A percentile compares a stretch with the other conserved stretches of the same genome.
phyloP scores from a whole-genome alignment of 108 stramenopile genomes.

The Fragilaria crotonensis region DNA sequence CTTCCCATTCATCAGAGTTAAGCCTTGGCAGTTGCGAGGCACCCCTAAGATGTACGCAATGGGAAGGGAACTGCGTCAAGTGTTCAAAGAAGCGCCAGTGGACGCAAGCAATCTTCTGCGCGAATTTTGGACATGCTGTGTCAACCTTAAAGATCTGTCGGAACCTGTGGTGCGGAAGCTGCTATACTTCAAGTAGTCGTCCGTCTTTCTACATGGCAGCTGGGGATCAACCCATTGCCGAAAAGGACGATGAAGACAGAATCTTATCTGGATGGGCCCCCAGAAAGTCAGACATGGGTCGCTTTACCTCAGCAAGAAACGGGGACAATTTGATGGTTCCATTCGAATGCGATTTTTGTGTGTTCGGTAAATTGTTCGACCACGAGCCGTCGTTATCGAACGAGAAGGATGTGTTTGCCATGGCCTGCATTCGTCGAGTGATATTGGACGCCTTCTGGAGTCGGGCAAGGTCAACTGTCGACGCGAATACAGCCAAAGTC shows the following conservation, averaged over 20 bases:
- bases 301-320: neutral
- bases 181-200: too few species aligned
- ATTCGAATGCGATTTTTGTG: neutral
- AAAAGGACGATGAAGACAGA: too few species aligned
- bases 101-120: too few species aligned
- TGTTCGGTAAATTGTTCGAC: neutral
- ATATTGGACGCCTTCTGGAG: constrained; percentile 49
- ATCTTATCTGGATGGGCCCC: too few species aligned
- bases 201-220: too few species aligned
- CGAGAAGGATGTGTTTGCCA: constrained; percentile 16
- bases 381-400: neutral
- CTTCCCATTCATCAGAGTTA: constrained; percentile 15
- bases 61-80: constrained; percentile 9
- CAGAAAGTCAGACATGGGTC: too few species aligned
- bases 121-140: too few species aligned
- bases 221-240: too few species aligned
- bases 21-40: constrained; percentile 19
- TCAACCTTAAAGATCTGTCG: too few species aligned
- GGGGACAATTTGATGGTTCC: neutral
- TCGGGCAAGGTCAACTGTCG: constrained; percentile 24
- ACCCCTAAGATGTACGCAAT: constrained; percentile 18
- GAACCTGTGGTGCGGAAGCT: too few species aligned
- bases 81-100: too few species aligned
- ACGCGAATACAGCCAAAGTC: neutral
- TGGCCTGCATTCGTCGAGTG: too few species aligned